phyloP scores from a whole-genome alignment of 2,329 filamentous ascomycete species.

The Xylariaceae sp. region DNA sequence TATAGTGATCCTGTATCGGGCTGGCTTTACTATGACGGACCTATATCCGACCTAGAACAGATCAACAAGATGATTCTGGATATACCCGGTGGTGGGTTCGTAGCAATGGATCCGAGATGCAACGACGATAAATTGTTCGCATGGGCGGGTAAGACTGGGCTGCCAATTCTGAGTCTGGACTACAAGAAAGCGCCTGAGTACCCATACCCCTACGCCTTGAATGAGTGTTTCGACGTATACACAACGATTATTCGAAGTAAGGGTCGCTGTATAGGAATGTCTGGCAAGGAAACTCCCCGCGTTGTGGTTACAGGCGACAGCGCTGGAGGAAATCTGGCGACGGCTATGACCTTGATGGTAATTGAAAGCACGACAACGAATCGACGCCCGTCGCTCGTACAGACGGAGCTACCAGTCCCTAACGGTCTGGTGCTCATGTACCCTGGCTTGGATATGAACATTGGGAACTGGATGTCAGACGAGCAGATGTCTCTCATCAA shows the following conservation, averaged over 20 bases:
- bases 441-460: conserved; percentile 91
- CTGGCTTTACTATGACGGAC: conserved; percentile 94
- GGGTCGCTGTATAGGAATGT: conserved; percentile 73
- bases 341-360: conserved; percentile 82
- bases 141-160: conserved; percentile 83
- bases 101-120: conserved; percentile 92
- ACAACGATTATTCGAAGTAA: conserved; percentile 65
- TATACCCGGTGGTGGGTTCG: conserved; percentile 89
- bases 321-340: conserved; percentile 75
- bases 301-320: conserved; percentile 76
- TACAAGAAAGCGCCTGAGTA: conserved; percentile 84
- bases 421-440: conserved; percentile 84
- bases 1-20: conserved; percentile 79
- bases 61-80: conserved; percentile 80
- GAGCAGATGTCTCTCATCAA: conserved; percentile 95
- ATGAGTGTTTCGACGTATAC: conserved; percentile 86
- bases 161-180: conserved; percentile 88
- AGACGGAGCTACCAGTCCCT: conserved; percentile 64
- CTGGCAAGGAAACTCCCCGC: conserved; percentile 59
- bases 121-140: conserved; percentile 91
- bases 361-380: conserved; percentile 66
- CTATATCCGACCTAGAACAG: conserved; percentile 69
- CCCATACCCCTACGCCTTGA: conserved; percentile 79
- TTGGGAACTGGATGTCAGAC: conserved; percentile 98
- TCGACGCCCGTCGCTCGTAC: conserved; percentile 50